Percentiles rank a stretch among this genome's conserved stretches.
These are phyloP conservation scores for Mycena alexandri DNA, from an alignment of 768 basidiomycete genomes.

Conservation along the genomic window DNA sequence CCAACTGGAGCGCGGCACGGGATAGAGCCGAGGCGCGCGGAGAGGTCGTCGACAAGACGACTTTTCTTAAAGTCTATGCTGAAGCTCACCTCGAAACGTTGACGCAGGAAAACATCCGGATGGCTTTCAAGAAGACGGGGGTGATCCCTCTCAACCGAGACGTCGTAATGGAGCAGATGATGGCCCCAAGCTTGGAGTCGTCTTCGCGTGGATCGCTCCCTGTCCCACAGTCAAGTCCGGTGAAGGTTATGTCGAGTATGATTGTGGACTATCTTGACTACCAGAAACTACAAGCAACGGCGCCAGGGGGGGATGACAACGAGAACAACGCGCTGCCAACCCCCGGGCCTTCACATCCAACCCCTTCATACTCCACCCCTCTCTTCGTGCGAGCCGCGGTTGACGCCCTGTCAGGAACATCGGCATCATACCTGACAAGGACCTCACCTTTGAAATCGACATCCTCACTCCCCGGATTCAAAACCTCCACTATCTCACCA, in stretches of 20 bases:
- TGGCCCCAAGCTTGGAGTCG: slow-evolving; percentile 39
- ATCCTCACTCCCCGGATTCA: neutral
- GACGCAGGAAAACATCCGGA: slow-evolving; percentile 41
- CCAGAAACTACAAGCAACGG: slow-evolving; percentile 1
- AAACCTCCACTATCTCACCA: slow-evolving; percentile 17
- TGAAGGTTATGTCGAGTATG: slow-evolving; percentile 7
- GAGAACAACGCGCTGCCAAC: too few species aligned
- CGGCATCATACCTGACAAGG: slow-evolving; percentile 17
- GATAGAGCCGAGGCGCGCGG: slow-evolving; percentile 28
- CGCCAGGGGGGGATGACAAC: too few species aligned
- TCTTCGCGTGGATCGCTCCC: slow-evolving; percentile 3
- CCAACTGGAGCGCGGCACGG: slow-evolving; percentile 36
- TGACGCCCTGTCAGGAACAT: slow-evolving; percentile 9
- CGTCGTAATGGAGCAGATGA: slow-evolving; percentile 40
- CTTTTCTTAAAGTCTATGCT: slow-evolving; percentile 45
- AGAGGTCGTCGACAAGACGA: slow-evolving; percentile 41
- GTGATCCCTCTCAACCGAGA: slow-evolving; percentile 44
- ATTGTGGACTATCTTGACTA: slow-evolving; percentile 16
- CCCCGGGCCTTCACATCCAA: neutral
- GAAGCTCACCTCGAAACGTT: slow-evolving; percentile 41
- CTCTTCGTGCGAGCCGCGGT: neutral
- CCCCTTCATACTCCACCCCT: neutral
- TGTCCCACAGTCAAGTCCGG: slow-evolving; percentile 12
- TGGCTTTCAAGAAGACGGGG: slow-evolving; percentile 48
- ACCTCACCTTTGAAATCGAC: slow-evolving; percentile 5